Evolutionary conservation across 2,329 filamentous ascomycete genomes (phyloP), one percentile per base, ranked within the genome.

Genomic region (Ophiocordyceps australis): DNA sequence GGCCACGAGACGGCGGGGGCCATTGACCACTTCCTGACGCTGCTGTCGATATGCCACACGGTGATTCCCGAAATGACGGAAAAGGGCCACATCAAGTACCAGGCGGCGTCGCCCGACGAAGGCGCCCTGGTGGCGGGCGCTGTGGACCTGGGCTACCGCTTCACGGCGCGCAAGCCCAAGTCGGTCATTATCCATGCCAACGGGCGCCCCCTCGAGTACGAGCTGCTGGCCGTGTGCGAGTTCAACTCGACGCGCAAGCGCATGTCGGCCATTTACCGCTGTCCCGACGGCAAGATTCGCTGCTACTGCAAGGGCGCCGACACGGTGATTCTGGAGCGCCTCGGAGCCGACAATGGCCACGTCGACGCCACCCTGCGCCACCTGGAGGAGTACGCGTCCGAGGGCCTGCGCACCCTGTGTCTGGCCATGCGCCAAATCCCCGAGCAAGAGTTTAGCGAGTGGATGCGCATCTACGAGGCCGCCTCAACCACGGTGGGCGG

Each of bases 241-340:
- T 98, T 98, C 62, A 98, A 98, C 54, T 95, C 89, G 2, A 56
- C 50, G 13, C 67, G 89, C 40, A 98, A 98, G 57, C 67, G 89
- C 37, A 98, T 98, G 89, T 95, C 89, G 7, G 80, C 86, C 14
- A 91, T 98, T 37, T 94, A 91, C 57, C 74, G 91, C 27, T 94
- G 86, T 43, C 89, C 89, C 0, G 86, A 95, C 54, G 89, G 89
- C 34, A 93, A 89, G 55, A 77, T 98, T 31, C 66, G 89, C 26
- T 74, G 82, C 39, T 98, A 94, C 52, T 86, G 76, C 55, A 98
- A 98, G 55, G 89, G 89, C 39, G 89, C 89, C 23, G 89, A 98
- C 47, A 98, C 89, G 2, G 89, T 98, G 26, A 98, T 98, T 38
- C 57, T 98, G 27, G 91, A 98, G 49, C 77, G 91, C 13, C 61